These are phyloP conservation scores for Dioscorea alata DNA, from an alignment of 106 monocot species.

Conservation along the genomic window DNA sequence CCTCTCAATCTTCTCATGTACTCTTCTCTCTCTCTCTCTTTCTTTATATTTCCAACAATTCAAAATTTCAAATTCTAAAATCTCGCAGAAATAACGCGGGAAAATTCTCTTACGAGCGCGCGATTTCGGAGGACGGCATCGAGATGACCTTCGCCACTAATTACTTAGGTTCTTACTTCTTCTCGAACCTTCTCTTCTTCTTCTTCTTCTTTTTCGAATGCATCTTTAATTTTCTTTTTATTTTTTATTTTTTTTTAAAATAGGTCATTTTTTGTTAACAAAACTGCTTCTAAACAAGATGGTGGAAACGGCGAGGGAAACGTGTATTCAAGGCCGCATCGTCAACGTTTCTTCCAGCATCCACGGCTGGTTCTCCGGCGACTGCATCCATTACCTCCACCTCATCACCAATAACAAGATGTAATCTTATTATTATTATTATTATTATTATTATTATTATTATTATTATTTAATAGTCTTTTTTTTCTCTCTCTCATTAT, in stretches of 20 bases:
- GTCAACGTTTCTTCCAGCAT: conserved; percentile 49
- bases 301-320: conserved; percentile 31
- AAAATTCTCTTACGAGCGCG: conserved; percentile 62
- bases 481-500: too few relatives aligned
- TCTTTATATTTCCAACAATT: background rate
- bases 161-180: conserved; percentile 51
- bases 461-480: too few relatives aligned
- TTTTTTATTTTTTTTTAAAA: background rate
- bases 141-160: conserved; percentile 98
- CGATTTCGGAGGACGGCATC: conserved; percentile 73
- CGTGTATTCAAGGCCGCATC: conserved; percentile 45
- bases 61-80: background rate
- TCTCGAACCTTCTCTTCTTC: background rate
- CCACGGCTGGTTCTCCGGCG: conserved; percentile 35
- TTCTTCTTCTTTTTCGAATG: background rate
- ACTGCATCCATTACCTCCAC: background rate
- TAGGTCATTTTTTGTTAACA: conserved; percentile 59
- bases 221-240: background rate
- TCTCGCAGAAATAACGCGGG: conserved; percentile 88
- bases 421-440: background rate
- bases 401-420: background rate
- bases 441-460: too few relatives aligned
- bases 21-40: background rate
- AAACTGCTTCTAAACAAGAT: conserved; percentile 42
- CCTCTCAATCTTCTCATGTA: conserved; percentile 96